These are phyloP conservation scores for Globisporangium iwayamae DNA, from an alignment of 352 stramenopile species.

Conservation along the genomic window DNA sequence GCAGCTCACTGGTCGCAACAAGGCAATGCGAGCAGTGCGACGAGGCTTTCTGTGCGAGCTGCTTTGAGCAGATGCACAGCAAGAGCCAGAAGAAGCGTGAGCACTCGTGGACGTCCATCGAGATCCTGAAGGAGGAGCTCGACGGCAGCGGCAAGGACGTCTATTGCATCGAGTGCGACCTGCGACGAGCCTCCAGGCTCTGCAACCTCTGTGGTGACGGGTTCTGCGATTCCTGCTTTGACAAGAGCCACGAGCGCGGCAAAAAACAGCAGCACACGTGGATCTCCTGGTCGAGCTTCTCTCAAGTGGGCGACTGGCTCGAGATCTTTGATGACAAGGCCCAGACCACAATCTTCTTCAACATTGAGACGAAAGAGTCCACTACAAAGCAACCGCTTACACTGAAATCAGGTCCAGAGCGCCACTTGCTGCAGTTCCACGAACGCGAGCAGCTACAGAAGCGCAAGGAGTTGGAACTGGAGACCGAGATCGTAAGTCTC, in stretches of 20 bases:
- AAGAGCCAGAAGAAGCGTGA: constrained; percentile 27
- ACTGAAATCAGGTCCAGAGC: constrained; percentile 48
- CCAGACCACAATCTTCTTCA: constrained; percentile 55
- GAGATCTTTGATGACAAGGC: constrained; percentile 58
- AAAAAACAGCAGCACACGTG: constrained; percentile 61
- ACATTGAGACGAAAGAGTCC: constrained; percentile 78
- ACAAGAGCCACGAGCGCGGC: constrained; percentile 44
- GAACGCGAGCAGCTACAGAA: constrained; percentile 55
- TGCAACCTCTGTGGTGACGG: constrained; percentile 82
- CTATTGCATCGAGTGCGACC: constrained; percentile 71
- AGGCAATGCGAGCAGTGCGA: constrained; percentile 54
- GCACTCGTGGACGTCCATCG: constrained; percentile 38
- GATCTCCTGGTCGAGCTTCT: constrained; percentile 49
- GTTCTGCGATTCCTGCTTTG: constrained; percentile 67
- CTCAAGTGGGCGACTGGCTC: constrained; percentile 63
- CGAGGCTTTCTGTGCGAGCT: constrained; percentile 55
- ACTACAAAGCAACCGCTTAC: constrained; percentile 46
- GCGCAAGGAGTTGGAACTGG: constrained; percentile 44
- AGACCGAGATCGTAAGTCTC: constrained; percentile 67
- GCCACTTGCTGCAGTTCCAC: constrained; percentile 48
- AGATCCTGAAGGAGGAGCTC: constrained; percentile 60
- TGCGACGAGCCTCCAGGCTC: constrained; percentile 34
- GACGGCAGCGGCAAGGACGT: constrained; percentile 35
- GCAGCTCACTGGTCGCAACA: constrained; percentile 32
- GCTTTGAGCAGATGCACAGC: constrained; percentile 39